Base-by-base conservation (phyloP, 768 basidiomycete genomes). In the Trametopsis cervina region DNA sequence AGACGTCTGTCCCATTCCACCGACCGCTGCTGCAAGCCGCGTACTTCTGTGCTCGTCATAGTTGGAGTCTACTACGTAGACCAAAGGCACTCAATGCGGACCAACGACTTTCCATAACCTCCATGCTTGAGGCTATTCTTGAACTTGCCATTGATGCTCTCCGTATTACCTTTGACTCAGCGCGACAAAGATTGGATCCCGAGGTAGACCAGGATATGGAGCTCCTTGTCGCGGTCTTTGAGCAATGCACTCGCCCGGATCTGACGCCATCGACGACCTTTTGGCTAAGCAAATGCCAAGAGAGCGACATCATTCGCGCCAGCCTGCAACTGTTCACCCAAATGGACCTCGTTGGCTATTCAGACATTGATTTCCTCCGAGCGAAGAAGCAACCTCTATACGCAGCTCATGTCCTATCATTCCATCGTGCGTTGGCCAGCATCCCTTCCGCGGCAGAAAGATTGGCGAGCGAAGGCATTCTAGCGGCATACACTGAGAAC, bases 351-450 rank as follows among this genome's bases (percentile, higher is more conserved):
- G 75, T 76, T 25, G 88, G 88, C 12, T 61, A 83, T 12, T 80
- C 84, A 11, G 83, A 89, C 54, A 62, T 86, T 1, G 69, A 78
- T 1, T 66, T 83, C 10, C 73, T 88, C 15, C 69, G 84, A 18
- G 59, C 75, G 1, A 77, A 78, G 39, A 83, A 81, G 46, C 73
- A 78, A 59, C 77, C 87, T 11, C 65, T 86, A 22, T 90, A 90
- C 58, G 73, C 85, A 0, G 80, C 85, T 0, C 85, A 89, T 56
- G 70, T 95, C 48, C 77, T 96, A 46, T 69, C 84, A 24, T 89
- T 96, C 69, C 91, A 95, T 59, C 85, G 92, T 71, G 79, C 88
- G 0, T 67, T 96, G 17, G 89, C 86, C 13, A 79, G 79, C 50
- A 75, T 87, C 45, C 78, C 83, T 0, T 74, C 78, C 1, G 83